Evolutionary conservation across 2,329 filamentous ascomycete genomes (phyloP), one percentile per base, ranked within the genome.

Genomic region (Botrytis fragariae): DNA sequence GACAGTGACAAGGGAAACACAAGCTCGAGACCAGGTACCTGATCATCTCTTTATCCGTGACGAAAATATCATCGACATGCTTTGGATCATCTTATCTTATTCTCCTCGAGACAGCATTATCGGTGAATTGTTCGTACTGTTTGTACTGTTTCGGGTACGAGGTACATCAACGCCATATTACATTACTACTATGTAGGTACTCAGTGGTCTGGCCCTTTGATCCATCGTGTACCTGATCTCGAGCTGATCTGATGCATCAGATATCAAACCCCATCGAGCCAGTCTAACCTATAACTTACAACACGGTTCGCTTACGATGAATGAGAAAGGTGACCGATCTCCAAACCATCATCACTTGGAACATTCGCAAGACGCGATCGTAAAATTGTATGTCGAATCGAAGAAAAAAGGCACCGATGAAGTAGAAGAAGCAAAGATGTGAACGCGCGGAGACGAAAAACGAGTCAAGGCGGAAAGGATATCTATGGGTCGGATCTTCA

Each of bases 71-170:
- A 32, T 12, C 29, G 29, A 32, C n/a, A 10, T 5, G 54, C 54
- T 59, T 1, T 51, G n/a, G 25, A 51, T 12, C 48, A 16, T 51
- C 48, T 37, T 60, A 35, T 60, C 20, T 60, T 60, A 60, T 60
- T 60, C 57, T 60, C 57, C 57, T 60, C 57, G 57, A 60, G 57
- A 60, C 57, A 37, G 32, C 32, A 60, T 60, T 51, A 32, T 59
- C 32, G 18, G 57, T 14, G 32, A 25, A 60, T 60, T n/a, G 48
- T 51, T n/a, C 10, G 12, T 4, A n/a, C 48, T 14, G 48, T n/a
- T 20, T n/a, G 20, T 44, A 7, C 42, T 18, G 42, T 44, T 44
- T 18, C 16, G 48, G 25, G 25, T n/a, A 9, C 48, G 2, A 16
- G 14, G 48, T 51, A 51, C 48, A 48, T 16, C 8, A 22, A 22